Conservation (phyloP, 2,329 filamentous ascomycete genomes). For the Exophiala aquamarina region DNA sequence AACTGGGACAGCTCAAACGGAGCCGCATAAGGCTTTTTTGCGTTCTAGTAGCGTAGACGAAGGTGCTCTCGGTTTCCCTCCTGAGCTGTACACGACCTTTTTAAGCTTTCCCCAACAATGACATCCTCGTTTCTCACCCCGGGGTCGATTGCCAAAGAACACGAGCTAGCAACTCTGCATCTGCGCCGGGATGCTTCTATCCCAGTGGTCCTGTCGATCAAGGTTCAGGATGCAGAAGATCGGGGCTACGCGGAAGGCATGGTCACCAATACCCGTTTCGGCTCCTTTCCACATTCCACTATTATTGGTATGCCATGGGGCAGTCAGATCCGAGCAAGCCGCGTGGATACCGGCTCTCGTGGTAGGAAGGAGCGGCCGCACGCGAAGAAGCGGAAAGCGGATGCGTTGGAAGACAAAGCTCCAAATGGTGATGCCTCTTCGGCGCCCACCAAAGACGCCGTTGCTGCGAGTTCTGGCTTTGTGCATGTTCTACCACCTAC, state of each 20-base stretch:
- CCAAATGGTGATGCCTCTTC: constrained; percentile 28
- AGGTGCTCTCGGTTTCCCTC: no score
- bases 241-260: constrained; percentile 74
- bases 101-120: no score
- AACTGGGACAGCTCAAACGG: no score
- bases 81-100: no score
- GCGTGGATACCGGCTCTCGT: constrained; percentile 87
- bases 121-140: constrained; percentile 78
- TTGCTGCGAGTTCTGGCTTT: constrained; percentile 47
- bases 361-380: constrained; percentile 63
- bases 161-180: constrained; percentile 78
- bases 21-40: no score
- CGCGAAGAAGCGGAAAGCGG: constrained; percentile 49
- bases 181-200: constrained; percentile 83
- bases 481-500: constrained; percentile 51
- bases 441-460: constrained; percentile 31
- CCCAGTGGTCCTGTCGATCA: constrained; percentile 68
- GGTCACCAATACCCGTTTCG: constrained; percentile 88
- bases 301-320: constrained; percentile 82
- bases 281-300: constrained; percentile 81
- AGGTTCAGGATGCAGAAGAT: constrained; percentile 54
- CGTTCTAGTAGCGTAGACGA: no score
- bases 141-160: constrained; percentile 59
- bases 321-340: constrained; percentile 83
- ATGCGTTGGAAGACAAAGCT: constrained; percentile 35